phyloP scores from a whole-genome alignment of 768 basidiomycete species.

The Pisolithus marmoratus region DNA sequence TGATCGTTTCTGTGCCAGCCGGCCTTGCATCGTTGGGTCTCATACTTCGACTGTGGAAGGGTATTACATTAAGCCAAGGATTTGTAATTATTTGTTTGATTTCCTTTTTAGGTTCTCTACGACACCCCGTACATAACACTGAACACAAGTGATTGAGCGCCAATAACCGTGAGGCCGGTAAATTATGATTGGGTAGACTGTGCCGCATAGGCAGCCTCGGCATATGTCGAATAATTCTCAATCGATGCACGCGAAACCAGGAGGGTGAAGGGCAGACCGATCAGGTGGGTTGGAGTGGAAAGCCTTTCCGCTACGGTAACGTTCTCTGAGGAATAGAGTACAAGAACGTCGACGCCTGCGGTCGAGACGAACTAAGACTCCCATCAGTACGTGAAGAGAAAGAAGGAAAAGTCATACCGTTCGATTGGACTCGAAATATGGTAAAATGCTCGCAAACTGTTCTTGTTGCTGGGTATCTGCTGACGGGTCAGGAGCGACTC shows the following conservation, averaged over 20 bases:
- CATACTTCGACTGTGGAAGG: neutral
- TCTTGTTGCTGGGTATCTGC: slow-evolving; percentile 38
- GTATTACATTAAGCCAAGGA: slow-evolving; percentile 1
- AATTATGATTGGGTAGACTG: slow-evolving; percentile 6
- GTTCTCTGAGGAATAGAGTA: slow-evolving; percentile 54
- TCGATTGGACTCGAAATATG: slow-evolving; percentile 47
- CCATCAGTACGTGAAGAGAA: neutral
- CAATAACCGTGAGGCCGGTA: neutral
- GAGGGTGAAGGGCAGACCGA: slow-evolving; percentile 38
- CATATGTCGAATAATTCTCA: slow-evolving; percentile 55
- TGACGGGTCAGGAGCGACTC: slow-evolving; percentile 34
- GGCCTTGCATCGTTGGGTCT: slow-evolving; percentile 27
- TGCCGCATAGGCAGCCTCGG: slow-evolving; percentile 40
- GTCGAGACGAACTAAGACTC: slow-evolving; percentile 50
- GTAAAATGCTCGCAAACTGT: slow-evolving; percentile 44
- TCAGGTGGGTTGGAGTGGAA: slow-evolving; percentile 41
- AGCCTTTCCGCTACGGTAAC: slow-evolving; percentile 40
- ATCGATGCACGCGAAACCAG: slow-evolving; percentile 55
- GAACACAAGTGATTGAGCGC: too few relatives aligned
- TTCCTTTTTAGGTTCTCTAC: neutral
- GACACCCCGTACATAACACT: too few relatives aligned
- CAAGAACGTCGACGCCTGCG: slow-evolving; percentile 46
- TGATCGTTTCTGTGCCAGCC: slow-evolving; percentile 39
- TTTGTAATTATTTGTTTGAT: slow-evolving; percentile 19
- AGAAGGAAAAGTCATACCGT: slow-evolving; percentile 36